Evolutionary conservation across 208 protist genomes (phyloP).

Genomic region (Acanthamoeba sp.): DNA sequence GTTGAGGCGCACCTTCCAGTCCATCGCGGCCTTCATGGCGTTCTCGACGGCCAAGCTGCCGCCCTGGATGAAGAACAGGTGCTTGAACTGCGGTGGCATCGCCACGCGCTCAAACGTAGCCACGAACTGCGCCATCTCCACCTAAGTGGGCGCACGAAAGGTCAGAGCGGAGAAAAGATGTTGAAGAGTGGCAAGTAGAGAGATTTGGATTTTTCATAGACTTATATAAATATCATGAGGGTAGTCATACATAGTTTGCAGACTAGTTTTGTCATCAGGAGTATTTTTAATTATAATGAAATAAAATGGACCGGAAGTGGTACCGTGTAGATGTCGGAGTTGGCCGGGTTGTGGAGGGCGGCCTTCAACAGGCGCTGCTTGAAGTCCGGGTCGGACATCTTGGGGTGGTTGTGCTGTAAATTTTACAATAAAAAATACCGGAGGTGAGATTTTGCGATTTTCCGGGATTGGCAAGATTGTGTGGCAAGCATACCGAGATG

Average conservation of each 20-base stretch:
- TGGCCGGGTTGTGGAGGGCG: slow-evolving; percentile 74
- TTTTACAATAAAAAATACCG: background rate
- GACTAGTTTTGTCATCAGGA: background rate
- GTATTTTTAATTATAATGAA: background rate
- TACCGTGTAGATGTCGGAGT: slow-evolving; percentile 80
- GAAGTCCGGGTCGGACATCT: slow-evolving; percentile 78
- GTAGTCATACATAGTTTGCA: background rate
- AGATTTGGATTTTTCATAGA: background rate
- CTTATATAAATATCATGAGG: slow-evolving; percentile 23
- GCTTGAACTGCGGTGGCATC: slow-evolving; percentile 79
- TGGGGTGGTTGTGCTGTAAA: slow-evolving; percentile 79
- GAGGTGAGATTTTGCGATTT: background rate
- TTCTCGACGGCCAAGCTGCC: slow-evolving; percentile 79
- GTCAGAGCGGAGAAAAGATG: background rate
- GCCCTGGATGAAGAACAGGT: slow-evolving; percentile 80
- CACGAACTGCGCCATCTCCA: slow-evolving; percentile 82
- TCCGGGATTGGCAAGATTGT: background rate
- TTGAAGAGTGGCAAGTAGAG: background rate
- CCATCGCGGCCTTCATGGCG: slow-evolving; percentile 78
- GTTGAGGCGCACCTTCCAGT: slow-evolving; percentile 81
- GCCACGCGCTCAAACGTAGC: slow-evolving; percentile 78
- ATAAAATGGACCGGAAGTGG: background rate
- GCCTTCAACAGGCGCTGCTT: slow-evolving; percentile 29
- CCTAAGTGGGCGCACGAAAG: background rate
- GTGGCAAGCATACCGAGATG: background rate